Evolutionary conservation across 1,139 yeast species (phyloP).

Genomic region (Sugiyamaella paludigena): DNA sequence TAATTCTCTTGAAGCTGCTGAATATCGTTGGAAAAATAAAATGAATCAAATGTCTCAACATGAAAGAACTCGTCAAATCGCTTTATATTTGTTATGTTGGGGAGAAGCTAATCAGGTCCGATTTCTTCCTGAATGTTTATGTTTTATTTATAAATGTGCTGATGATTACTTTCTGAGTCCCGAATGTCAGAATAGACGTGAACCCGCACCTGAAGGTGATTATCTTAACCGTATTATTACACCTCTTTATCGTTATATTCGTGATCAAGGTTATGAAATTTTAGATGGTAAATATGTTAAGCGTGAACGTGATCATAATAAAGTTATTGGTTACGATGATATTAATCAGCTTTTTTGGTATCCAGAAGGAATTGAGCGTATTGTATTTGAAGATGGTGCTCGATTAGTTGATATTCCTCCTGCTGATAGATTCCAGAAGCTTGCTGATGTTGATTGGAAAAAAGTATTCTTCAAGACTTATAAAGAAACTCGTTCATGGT

Average conservation of each 20-base stretch:
- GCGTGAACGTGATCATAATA: conserved; percentile 95
- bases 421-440: conserved; percentile 81
- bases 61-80: conserved; percentile 87
- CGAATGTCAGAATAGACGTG: conserved; percentile 79
- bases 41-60: conserved; percentile 68
- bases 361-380: conserved; percentile 96
- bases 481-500: conserved; percentile 97
- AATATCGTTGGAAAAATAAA: conserved; percentile 75
- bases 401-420: conserved; percentile 87
- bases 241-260: conserved; percentile 83
- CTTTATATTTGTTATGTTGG: conserved; percentile 89
- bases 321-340: conserved; percentile 95
- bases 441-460: conserved; percentile 92
- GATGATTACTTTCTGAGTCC: conserved; percentile 84
- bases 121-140: conserved; percentile 87
- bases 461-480: conserved; percentile 94
- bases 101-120: conserved; percentile 98
- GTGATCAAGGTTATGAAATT: conserved; percentile 94
- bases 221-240: conserved; percentile 88
- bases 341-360: conserved; percentile 99
- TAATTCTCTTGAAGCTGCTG: conserved; percentile 75
- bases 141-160: conserved; percentile 93
- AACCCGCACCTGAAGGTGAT: conserved; percentile 89
- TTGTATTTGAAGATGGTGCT: conserved; percentile 85
- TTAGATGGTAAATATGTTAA: conserved; percentile 93